These are phyloP conservation scores for Xylaria venustula DNA, from an alignment of 495 filamentous ascomycete genomes.

Conservation along the genomic window DNA sequence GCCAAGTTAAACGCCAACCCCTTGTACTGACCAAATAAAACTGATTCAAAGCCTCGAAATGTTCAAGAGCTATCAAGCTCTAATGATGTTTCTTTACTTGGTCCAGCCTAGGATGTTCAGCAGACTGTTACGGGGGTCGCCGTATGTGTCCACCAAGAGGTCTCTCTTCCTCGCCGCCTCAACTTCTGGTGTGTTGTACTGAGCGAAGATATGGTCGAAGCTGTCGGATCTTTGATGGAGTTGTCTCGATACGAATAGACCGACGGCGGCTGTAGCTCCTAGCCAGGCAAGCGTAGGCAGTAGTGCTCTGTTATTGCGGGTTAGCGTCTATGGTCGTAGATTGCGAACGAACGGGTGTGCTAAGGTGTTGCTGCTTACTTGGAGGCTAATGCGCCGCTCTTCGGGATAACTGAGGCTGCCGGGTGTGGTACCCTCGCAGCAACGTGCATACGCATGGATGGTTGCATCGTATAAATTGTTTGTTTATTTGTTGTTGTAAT, in stretches of 20 bases:
- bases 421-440: neutral
- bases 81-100: neutral
- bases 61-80: neutral
- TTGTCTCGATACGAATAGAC: constrained; percentile 31
- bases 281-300: constrained; percentile 18
- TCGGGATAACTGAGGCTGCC: constrained; percentile 1
- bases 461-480: constrained; percentile 12
- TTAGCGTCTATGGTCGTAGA: neutral
- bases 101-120: constrained; percentile 41
- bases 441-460: constrained; percentile 7
- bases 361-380: constrained; percentile 9
- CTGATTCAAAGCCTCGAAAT: neutral
- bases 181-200: constrained; percentile 40
- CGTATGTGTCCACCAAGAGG: constrained; percentile 32
- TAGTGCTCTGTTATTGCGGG: neutral
- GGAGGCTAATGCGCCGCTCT: constrained; percentile 20
- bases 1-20: constrained; percentile 1
- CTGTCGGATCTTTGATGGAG: constrained; percentile 29
- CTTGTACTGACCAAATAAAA: constrained; percentile 6
- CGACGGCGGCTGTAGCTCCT: constrained; percentile 29
- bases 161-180: constrained; percentile 27
- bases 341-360: neutral
- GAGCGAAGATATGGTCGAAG: constrained; percentile 40
- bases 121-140: constrained; percentile 38
- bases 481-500: neutral